These are phyloP conservation scores for Filobasidium floriforme DNA, from an alignment of 768 basidiomycete genomes.

Conservation along the genomic window DNA sequence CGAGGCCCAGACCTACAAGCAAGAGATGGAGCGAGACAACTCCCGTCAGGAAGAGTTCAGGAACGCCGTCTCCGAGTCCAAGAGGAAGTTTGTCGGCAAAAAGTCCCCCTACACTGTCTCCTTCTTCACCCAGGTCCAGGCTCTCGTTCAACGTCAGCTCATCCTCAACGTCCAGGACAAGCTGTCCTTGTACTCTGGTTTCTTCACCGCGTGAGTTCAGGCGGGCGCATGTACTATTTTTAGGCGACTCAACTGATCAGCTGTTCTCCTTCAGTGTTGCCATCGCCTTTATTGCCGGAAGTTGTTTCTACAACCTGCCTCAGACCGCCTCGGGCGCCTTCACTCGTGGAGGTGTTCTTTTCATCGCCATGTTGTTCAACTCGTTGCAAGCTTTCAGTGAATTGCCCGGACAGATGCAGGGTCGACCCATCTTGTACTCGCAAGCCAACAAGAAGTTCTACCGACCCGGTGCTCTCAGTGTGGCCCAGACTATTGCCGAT, in stretches of 20 bases:
- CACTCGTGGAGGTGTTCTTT: constrained; percentile 75
- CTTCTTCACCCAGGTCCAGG: constrained; percentile 64
- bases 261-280: constrained; percentile 11
- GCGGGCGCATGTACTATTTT: background rate
- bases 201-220: constrained; percentile 45
- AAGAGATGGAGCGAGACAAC: constrained; percentile 53
- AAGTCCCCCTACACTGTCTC: constrained; percentile 75
- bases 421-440: constrained; percentile 57
- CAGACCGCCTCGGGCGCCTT: constrained; percentile 71
- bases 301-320: constrained; percentile 66
- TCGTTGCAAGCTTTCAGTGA: constrained; percentile 49
- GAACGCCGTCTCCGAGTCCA: constrained; percentile 67
- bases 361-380: constrained; percentile 49
- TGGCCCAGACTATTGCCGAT: constrained; percentile 46
- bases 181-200: constrained; percentile 69
- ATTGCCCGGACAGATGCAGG: constrained; percentile 59
- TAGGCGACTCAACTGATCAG: background rate
- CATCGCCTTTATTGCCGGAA: constrained; percentile 59
- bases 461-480: constrained; percentile 46
- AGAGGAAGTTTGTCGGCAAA: constrained; percentile 65
- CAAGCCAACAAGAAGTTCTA: constrained; percentile 49
- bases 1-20: constrained; percentile 55
- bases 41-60: constrained; percentile 63
- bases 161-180: constrained; percentile 60
- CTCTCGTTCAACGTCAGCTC: constrained; percentile 66